Percentiles rank a stretch among this genome's conserved stretches.
phyloP scores from a whole-genome alignment of 495 filamentous ascomycete genomes.

The Penicillium alfredii region DNA sequence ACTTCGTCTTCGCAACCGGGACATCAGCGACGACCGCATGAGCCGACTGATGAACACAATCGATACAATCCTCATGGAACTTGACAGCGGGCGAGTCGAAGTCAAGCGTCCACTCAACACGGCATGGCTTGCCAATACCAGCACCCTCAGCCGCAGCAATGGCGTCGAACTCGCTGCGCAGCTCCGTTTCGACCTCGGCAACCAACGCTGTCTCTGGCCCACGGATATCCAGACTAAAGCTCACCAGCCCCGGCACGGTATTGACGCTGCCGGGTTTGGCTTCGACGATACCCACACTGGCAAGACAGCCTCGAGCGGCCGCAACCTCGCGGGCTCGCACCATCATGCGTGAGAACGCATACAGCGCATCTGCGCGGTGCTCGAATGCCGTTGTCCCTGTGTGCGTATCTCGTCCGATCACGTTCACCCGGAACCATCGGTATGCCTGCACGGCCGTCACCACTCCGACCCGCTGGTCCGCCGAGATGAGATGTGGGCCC shows the following conservation, averaged over 20 bases:
- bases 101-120: slow-evolving; percentile 54
- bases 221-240: slow-evolving; percentile 68
- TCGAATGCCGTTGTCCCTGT: slow-evolving; percentile 70
- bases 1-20: slow-evolving; percentile 37
- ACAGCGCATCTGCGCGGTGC: slow-evolving; percentile 55
- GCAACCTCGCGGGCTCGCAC: slow-evolving; percentile 59
- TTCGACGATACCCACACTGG: slow-evolving; percentile 66
- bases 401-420: slow-evolving; percentile 63
- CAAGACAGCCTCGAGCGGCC: slow-evolving; percentile 48
- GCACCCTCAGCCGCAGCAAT: slow-evolving; percentile 52
- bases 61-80: slow-evolving; percentile 67
- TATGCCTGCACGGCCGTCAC: slow-evolving; percentile 64
- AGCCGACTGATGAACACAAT: slow-evolving; percentile 58
- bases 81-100: slow-evolving; percentile 58
- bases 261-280: slow-evolving; percentile 65
- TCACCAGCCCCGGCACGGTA: slow-evolving; percentile 65
- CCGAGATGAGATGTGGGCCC: slow-evolving; percentile 61
- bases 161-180: slow-evolving; percentile 48
- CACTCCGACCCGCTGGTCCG: slow-evolving; percentile 59
- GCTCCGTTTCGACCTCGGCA: slow-evolving; percentile 46
- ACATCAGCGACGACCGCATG: slow-evolving; percentile 44
- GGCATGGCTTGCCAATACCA: slow-evolving; percentile 48
- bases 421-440: slow-evolving; percentile 63
- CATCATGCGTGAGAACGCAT: slow-evolving; percentile 64
- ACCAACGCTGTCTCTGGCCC: slow-evolving; percentile 54